phyloP scores from a whole-genome alignment of 768 basidiomycete species.

The Lentinula sp. region DNA sequence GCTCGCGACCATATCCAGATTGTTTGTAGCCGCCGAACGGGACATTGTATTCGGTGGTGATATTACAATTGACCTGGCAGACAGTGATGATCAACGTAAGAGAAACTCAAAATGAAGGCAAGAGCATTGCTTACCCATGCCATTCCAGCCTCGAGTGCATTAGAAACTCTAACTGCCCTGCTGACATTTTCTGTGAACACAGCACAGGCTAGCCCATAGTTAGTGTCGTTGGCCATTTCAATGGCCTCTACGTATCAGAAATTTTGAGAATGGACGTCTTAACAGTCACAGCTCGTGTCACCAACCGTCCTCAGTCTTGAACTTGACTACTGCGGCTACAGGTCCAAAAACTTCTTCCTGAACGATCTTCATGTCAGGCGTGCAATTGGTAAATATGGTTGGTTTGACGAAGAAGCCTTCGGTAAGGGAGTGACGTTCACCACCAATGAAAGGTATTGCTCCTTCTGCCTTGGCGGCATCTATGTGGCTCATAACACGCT shows the following conservation, averaged over 20 bases:
- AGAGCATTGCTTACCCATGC: slow-evolving; percentile 34
- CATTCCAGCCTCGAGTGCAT: slow-evolving; percentile 61
- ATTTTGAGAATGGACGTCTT: background rate
- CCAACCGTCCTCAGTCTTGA: slow-evolving; percentile 38
- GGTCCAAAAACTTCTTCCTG: slow-evolving; percentile 64
- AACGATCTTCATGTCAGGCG: slow-evolving; percentile 51
- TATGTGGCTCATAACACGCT: slow-evolving; percentile 62
- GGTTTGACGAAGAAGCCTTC: slow-evolving; percentile 59
- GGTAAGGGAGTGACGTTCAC: slow-evolving; percentile 36
- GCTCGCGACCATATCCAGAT: slow-evolving; percentile 54
- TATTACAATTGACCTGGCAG: slow-evolving; percentile 28
- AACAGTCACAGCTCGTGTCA: background rate
- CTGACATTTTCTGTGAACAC: slow-evolving; percentile 43
- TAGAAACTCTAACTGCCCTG: slow-evolving; percentile 42
- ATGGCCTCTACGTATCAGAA: slow-evolving; percentile 16
- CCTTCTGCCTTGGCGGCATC: slow-evolving; percentile 52
- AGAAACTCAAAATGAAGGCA: background rate
- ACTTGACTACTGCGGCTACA: slow-evolving; percentile 57
- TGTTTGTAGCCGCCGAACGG: slow-evolving; percentile 66
- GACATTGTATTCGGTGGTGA: slow-evolving; percentile 33
- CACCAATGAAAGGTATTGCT: slow-evolving; percentile 53
- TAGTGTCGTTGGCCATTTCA: slow-evolving; percentile 41
- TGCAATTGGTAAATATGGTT: slow-evolving; percentile 56
- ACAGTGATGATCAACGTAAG: slow-evolving; percentile 1
- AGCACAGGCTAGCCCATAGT: slow-evolving; percentile 47